Percentiles rank a stretch among this genome's conserved stretches.
Conservation (phyloP, 2,329 filamentous ascomycete species). For the Fusarium neocosmosporiellum region DNA sequence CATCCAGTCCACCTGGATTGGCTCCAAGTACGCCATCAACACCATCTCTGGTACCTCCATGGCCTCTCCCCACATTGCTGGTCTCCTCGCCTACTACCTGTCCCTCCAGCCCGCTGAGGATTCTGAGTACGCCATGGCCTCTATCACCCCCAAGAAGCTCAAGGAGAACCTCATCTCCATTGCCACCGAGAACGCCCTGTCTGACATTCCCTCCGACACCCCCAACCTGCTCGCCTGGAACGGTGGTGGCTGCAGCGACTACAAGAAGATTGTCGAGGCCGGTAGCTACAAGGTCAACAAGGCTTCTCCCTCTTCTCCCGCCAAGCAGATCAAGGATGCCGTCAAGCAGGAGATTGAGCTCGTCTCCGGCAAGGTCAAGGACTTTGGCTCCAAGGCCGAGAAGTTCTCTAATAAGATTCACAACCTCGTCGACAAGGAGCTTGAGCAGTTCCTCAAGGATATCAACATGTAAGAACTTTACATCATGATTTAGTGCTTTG, state of each 20-base stretch:
- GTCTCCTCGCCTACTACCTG: slow-evolving; percentile 97
- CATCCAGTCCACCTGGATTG: slow-evolving; percentile 98
- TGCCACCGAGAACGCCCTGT: slow-evolving; percentile 81
- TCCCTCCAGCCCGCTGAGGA: slow-evolving; percentile 92
- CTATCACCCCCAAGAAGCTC: slow-evolving; percentile 92
- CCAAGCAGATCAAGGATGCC: slow-evolving; percentile 71
- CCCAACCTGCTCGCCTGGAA: slow-evolving; percentile 99
- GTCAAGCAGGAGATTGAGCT: slow-evolving; percentile 71
- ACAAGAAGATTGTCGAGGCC: slow-evolving; percentile 80
- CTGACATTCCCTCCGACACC: slow-evolving; percentile 86
- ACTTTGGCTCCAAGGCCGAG: slow-evolving; percentile 66
- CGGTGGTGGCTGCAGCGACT: slow-evolving; percentile 95
- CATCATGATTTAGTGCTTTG: slow-evolving; percentile 40
- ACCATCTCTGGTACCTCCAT: slow-evolving; percentile 99
- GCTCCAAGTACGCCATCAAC: slow-evolving; percentile 95
- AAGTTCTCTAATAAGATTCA: slow-evolving; percentile 73
- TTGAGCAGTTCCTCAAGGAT: slow-evolving; percentile 69
- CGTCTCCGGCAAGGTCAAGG: slow-evolving; percentile 66
- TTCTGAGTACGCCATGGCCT: slow-evolving; percentile 89
- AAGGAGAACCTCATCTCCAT: slow-evolving; percentile 89
- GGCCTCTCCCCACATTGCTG: slow-evolving; percentile 96
- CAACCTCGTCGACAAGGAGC: slow-evolving; percentile 69
- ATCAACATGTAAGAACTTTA: slow-evolving; percentile 51
- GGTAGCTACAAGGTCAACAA: slow-evolving; percentile 75
- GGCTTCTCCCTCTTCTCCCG: slow-evolving; percentile 52